These are phyloP conservation scores for Gracilariopsis chorda DNA, from an alignment of 23 red algal species.

Conservation along the genomic window DNA sequence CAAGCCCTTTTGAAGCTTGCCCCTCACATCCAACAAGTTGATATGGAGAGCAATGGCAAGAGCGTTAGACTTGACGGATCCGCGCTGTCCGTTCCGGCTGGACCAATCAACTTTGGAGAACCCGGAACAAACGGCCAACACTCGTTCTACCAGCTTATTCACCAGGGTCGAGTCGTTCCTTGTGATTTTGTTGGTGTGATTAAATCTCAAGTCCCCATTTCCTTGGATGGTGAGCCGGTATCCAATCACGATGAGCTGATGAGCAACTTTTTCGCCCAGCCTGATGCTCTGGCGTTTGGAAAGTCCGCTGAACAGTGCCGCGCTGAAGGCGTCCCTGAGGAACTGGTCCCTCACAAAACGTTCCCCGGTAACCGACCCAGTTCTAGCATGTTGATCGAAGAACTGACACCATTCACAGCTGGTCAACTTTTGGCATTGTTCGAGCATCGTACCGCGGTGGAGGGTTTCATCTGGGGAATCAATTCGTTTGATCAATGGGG, in stretches of 20 bases:
- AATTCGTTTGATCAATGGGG: slow-evolving; percentile 99
- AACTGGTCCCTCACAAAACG: slow-evolving; percentile 88
- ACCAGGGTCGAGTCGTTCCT: slow-evolving; percentile 95
- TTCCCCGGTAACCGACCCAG: slow-evolving; percentile 89
- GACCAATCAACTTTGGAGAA: slow-evolving; percentile 94
- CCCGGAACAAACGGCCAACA: slow-evolving; percentile 98
- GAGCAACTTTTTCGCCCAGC: slow-evolving; percentile 98
- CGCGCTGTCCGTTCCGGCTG: slow-evolving; percentile 42
- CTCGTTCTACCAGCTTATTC: slow-evolving; percentile 98
- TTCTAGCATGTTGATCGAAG: slow-evolving; percentile 51
- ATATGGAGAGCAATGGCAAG: slow-evolving; percentile 99
- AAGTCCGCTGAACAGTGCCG: slow-evolving; percentile 89
- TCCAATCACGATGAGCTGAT: slow-evolving; percentile 98
- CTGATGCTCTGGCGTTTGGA: slow-evolving; percentile 91
- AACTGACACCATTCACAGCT: slow-evolving; percentile 60
- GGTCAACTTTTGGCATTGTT: slow-evolving; percentile 92
- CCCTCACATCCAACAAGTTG: slow-evolving; percentile 98
- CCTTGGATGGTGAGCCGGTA: slow-evolving; percentile 65
- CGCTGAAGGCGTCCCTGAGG: slow-evolving; percentile 74
- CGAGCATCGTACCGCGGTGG: slow-evolving; percentile 95
- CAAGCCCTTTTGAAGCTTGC: slow-evolving; percentile 93
- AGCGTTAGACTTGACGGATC: slow-evolving; percentile 83
- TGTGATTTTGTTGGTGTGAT: slow-evolving; percentile 97
- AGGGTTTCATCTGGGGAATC: slow-evolving; percentile 97
- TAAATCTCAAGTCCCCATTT: slow-evolving; percentile 71